phyloP scores from a whole-genome alignment of 176 grass and related monocot species.

The Avena sativa region DNA sequence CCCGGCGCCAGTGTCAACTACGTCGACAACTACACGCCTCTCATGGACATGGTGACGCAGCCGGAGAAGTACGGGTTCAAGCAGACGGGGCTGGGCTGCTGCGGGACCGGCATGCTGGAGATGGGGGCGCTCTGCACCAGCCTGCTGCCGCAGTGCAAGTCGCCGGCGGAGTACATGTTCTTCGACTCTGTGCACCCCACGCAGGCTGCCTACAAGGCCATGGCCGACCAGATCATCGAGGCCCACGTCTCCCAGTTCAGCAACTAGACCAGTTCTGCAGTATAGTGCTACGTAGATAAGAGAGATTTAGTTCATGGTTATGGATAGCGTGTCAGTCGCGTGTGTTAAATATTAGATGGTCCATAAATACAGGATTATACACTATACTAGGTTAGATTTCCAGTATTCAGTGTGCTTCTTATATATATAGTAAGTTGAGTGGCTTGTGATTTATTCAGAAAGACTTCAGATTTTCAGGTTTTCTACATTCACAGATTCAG shows the following conservation, averaged over 20 bases:
- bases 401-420: neutral
- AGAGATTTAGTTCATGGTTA: neutral
- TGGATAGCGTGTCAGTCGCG: neutral
- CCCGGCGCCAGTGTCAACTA: conserved; percentile 35
- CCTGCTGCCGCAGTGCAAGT: conserved; percentile 35
- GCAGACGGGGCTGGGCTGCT: conserved; percentile 45
- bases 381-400: neutral
- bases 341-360: neutral
- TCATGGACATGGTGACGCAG: conserved; percentile 52
- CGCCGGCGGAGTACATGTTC: conserved; percentile 55
- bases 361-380: neutral
- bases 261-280: neutral
- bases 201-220: conserved; percentile 56
- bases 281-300: neutral
- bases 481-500: neutral
- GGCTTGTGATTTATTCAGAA: neutral
- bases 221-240: conserved; percentile 52
- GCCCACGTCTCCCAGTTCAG: conserved; percentile 33
- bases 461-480: conserved; percentile 8
- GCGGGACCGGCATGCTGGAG: conserved; percentile 43
- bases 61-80: conserved; percentile 65
- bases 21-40: conserved; percentile 53
- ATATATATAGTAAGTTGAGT: neutral
- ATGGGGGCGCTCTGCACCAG: conserved; percentile 58
- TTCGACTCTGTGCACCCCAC: conserved; percentile 75